These are phyloP conservation scores for Pleurotus tuoliensis DNA, from an alignment of 768 basidiomycete species.

Conservation along the genomic window DNA sequence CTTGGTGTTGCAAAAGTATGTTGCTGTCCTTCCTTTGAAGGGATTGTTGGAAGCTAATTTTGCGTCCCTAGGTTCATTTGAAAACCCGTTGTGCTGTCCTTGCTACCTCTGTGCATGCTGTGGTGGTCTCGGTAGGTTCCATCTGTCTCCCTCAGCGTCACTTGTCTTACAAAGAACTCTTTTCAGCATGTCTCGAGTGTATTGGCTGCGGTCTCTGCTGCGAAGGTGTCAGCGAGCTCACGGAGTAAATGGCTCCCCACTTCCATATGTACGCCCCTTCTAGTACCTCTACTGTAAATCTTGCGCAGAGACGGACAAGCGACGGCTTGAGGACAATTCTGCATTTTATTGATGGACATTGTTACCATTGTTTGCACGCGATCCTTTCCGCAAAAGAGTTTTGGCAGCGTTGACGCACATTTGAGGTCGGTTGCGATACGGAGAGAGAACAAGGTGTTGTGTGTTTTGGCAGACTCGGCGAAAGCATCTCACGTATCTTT, in stretches of 20 bases:
- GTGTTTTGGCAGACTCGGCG: no score
- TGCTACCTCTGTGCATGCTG: constrained; percentile 74
- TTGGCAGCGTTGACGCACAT: no score
- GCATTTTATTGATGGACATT: no score
- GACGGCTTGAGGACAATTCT: no score
- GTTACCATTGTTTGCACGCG: no score
- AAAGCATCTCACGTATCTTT: no score
- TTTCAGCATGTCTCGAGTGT: constrained; percentile 59
- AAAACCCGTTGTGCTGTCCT: constrained; percentile 65
- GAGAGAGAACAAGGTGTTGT: no score
- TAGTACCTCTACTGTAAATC: no score
- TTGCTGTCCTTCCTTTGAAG: background rate
- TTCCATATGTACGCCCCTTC: no score
- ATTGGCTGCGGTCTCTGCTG: constrained; percentile 63
- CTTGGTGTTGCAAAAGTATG: constrained; percentile 62
- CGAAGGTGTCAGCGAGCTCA: constrained; percentile 29
- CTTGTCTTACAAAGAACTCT: background rate
- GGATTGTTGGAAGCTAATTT: background rate
- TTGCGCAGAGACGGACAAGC: no score
- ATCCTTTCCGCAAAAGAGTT: no score
- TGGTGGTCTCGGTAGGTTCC: constrained; percentile 53
- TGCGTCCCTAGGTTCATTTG: constrained; percentile 37
- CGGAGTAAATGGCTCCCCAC: background rate
- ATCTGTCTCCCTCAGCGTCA: background rate
- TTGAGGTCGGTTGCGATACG: no score